A percentile compares a stretch with the other conserved stretches of the same genome.
Conservation (phyloP, 441 rosid species). For the Brassica hybrid region DNA sequence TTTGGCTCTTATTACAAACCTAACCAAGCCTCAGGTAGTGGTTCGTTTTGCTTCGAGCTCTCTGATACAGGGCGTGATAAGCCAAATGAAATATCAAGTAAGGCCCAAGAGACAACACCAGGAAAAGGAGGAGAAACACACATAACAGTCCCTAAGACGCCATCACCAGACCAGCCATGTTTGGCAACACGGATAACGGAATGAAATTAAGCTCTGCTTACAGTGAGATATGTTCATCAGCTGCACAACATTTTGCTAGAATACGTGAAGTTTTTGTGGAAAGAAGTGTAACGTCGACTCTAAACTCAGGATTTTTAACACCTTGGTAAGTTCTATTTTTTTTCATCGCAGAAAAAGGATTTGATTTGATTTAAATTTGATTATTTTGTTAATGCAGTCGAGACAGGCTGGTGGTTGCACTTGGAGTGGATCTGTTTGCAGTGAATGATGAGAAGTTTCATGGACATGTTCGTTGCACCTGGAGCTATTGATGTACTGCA, state of each 20-base stretch:
- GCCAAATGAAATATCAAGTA: slow-evolving; percentile 58
- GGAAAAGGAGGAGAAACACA: slow-evolving; percentile 76
- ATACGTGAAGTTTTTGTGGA: slow-evolving; percentile 94
- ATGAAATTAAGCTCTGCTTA: slow-evolving; percentile 72
- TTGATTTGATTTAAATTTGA: background rate
- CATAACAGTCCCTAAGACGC: slow-evolving; percentile 94
- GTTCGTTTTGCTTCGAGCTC: slow-evolving; percentile 75
- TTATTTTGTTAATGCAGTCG: slow-evolving; percentile 52
- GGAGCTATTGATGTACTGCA: slow-evolving; percentile 79
- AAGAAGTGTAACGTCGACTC: slow-evolving; percentile 83
- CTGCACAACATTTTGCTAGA: slow-evolving; percentile 91
- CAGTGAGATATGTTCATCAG: slow-evolving; percentile 86
- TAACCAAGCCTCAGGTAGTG: slow-evolving; percentile 58
- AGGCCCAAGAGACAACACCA: slow-evolving; percentile 69
- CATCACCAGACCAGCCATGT: slow-evolving; percentile 94
- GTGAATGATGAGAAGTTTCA: slow-evolving; percentile 88
- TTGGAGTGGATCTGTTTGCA: slow-evolving; percentile 84
- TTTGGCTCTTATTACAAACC: slow-evolving; percentile 55
- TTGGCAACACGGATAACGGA: slow-evolving; percentile 66
- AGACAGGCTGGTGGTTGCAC: slow-evolving; percentile 70
- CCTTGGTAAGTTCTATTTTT: slow-evolving; percentile 61
- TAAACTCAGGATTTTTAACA: slow-evolving; percentile 92
- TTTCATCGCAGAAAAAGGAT: background rate
- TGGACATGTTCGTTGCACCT: slow-evolving; percentile 95
- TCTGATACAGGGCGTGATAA: slow-evolving; percentile 64